Percentiles rank a stretch among this genome's conserved stretches.
These are phyloP conservation scores for Sarocladium strictum DNA, from an alignment of 2,329 filamentous ascomycete species.

Conservation along the genomic window DNA sequence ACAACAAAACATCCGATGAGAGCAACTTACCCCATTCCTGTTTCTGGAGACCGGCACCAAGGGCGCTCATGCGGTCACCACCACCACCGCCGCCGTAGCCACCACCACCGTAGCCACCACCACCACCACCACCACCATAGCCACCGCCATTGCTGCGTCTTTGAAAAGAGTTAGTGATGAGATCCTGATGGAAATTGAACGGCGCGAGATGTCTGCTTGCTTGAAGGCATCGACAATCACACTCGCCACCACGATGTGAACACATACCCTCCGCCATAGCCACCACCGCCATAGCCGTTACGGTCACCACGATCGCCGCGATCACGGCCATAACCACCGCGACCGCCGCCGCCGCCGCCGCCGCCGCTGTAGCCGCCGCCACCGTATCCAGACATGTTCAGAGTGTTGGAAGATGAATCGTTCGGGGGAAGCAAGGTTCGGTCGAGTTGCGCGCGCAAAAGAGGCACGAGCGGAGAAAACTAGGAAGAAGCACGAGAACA, in stretches of 20 bases:
- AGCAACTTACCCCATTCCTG: constrained; percentile 75
- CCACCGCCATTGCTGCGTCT: constrained; percentile 40
- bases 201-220: background rate
- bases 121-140: constrained; percentile 24
- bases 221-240: no score
- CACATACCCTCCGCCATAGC: constrained; percentile 34
- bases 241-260: no score
- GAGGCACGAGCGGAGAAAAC: background rate
- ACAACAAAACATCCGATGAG: constrained; percentile 12
- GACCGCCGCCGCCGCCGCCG: constrained; percentile 24
- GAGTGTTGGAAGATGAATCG: constrained; percentile 9
- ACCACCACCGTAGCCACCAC: constrained; percentile 29
- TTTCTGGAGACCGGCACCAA: constrained; percentile 80
- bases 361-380: constrained; percentile 24
- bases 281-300: constrained; percentile 30
- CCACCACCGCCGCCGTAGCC: constrained; percentile 53
- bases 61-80: constrained; percentile 89
- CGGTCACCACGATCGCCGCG: constrained; percentile 29
- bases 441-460: constrained; percentile 8
- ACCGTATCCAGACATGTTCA: constrained; percentile 41
- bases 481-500: background rate
- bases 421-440: constrained; percentile 11
- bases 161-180: constrained; percentile 28
- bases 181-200: constrained; percentile 10
- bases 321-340: constrained; percentile 36